phyloP scores from a whole-genome alignment of 768 basidiomycete species.

The Amanita muscaria region DNA sequence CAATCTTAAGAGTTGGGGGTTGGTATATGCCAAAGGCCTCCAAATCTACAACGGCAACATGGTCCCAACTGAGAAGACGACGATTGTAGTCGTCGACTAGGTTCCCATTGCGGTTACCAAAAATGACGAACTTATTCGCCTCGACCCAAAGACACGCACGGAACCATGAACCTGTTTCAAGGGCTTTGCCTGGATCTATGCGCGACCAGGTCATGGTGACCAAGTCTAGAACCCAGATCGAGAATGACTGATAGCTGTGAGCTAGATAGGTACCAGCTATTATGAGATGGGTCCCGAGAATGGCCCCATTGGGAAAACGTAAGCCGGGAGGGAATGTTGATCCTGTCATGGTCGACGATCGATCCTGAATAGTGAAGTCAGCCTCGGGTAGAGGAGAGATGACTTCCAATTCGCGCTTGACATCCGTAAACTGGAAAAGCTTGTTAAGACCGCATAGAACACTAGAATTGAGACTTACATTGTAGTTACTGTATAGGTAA shows the following conservation, averaged over 20 bases:
- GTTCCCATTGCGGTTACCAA: conserved; percentile 83
- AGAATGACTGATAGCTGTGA: conserved; percentile 89
- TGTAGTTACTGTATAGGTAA: conserved; percentile 92
- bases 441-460: conserved; percentile 6
- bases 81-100: conserved; percentile 91
- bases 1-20: conserved; percentile 59
- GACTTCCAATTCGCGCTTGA: conserved; percentile 90
- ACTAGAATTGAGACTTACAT: conserved; percentile 40
- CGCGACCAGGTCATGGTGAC: conserved; percentile 76
- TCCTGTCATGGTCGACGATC: conserved; percentile 74
- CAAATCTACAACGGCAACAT: conserved; percentile 82
- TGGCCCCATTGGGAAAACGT: conserved; percentile 91
- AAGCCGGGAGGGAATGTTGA: conserved; percentile 85
- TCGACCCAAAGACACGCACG: conserved; percentile 83
- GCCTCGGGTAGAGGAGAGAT: conserved; percentile 73
- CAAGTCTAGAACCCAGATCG: conserved; percentile 93
- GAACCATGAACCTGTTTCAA: conserved; percentile 91
- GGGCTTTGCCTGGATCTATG: conserved; percentile 80
- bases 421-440: conserved; percentile 71
- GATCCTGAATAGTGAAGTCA: conserved; percentile 73
- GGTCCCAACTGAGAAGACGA: conserved; percentile 84
- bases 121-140: conserved; percentile 79
- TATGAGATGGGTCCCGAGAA: conserved; percentile 85
- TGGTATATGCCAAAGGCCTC: conserved; percentile 96
- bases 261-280: conserved; percentile 95